Evolutionary conservation across 805 yeast species (phyloP), one percentile per base, ranked within the genome.

Genomic region (Priceomyces haplophilus): DNA sequence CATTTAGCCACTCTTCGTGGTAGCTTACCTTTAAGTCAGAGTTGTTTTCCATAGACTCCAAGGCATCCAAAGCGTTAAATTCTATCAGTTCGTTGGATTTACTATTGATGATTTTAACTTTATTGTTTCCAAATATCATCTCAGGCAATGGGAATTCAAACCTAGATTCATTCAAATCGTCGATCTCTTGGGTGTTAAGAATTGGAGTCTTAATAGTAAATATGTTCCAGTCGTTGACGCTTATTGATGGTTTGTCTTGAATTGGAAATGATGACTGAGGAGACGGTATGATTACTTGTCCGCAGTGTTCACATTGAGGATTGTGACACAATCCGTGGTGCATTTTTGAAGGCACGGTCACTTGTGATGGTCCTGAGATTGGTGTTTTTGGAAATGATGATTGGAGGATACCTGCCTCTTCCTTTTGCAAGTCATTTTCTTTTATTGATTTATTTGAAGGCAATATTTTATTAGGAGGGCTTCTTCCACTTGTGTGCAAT

Each of bases 121-220:
- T 64, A 57, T 86, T 90, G 51, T 86, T 80, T 7, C 98, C 98
- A 65, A 93, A 93, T 4, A 93, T 89, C 98, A 93, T 93, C 61
- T 93, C 99, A 0, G 99, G 99, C 34, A 91, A 65, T 0, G 98
- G 96, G 47, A 91, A 79, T 12, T 81, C 81, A 41, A 84, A 73
- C 40, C 81, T 58, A 10, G 57, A 49, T 3, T 76, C 77, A 60
- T 80, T 85, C 55, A 83, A 75, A 2, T 63, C 64, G 44, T 88
- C 96, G 43, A 91, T 76, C 56, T 89, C 96, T 1, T 62, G 69
- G 1, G 89, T 73, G 50, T 77, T 83, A 46, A 88, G 65, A 36
- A 91, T 91, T 1, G 98, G 95, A 39, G 78, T 77, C 59, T 88
- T 80, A 23, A 72, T 66, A 0, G 96, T 82, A 50, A 72, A 76